Conservation (phyloP, 306 rosid genomes). For the Gastrolobium villosum region DNA sequence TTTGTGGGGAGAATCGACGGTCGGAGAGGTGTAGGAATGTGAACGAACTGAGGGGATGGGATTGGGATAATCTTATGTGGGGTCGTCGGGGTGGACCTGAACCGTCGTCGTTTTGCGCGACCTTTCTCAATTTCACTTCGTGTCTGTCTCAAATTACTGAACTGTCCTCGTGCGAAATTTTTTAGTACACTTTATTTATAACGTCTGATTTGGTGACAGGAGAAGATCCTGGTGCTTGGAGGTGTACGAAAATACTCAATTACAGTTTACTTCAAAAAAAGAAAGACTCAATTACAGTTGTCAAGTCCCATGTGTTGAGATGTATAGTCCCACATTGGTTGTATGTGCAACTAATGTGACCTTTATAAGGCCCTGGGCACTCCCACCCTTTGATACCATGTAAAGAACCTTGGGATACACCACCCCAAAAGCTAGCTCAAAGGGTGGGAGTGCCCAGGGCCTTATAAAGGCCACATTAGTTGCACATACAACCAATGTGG, state of each 20-base stretch:
- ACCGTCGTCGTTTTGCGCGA: constrained; percentile 56
- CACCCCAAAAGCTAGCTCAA: too few relatives aligned
- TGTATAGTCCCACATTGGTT: too few relatives aligned
- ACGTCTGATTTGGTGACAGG: constrained; percentile 36
- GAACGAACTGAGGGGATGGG: constrained; percentile 25
- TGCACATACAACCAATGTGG: too few relatives aligned
- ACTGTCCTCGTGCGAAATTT: constrained; percentile 2
- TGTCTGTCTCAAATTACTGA: constrained; percentile 17
- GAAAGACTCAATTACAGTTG: constrained; percentile 46
- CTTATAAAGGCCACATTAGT: too few relatives aligned
- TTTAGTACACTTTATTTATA: neutral
- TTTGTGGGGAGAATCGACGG: constrained; percentile 41
- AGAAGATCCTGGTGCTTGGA: constrained; percentile 43
- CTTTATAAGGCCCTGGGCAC: too few relatives aligned
- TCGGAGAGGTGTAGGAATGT: constrained; percentile 44
- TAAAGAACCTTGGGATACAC: too few relatives aligned
- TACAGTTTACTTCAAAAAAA: neutral
- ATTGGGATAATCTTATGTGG: constrained; percentile 32
- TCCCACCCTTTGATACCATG: too few relatives aligned
- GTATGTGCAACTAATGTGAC: too few relatives aligned
- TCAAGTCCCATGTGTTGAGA: neutral
- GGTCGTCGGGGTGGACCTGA: constrained; percentile 43
- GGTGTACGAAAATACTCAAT: constrained; percentile 43
- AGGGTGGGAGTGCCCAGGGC: too few relatives aligned
- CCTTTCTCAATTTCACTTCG: neutral